These are phyloP conservation scores for Ceratocystis colombiana DNA, from an alignment of 2,329 filamentous ascomycete genomes.

Conservation along the genomic window DNA sequence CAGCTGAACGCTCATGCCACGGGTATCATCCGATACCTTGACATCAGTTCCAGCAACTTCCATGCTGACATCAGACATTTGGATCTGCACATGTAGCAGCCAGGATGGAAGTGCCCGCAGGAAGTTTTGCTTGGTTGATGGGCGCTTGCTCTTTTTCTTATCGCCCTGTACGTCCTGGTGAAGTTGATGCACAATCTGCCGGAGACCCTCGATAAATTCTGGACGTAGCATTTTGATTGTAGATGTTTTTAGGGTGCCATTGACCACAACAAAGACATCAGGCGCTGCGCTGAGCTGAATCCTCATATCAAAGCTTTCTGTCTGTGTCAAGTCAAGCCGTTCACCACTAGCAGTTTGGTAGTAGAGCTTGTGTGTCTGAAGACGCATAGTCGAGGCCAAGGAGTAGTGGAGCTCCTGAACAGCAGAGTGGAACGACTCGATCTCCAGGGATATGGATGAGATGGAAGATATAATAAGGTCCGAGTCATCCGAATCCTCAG, in stretches of 20 bases:
- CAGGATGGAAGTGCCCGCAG: conserved; percentile 70
- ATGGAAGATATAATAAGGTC: conserved; percentile 92
- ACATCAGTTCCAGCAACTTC: conserved; percentile 84
- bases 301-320: conserved; percentile 80
- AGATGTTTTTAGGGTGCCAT: conserved; percentile 73
- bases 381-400: conserved; percentile 66
- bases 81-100: conserved; percentile 73
- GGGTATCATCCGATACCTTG: conserved; percentile 68
- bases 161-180: conserved; percentile 53
- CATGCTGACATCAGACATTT: conserved; percentile 79
- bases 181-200: conserved; percentile 80
- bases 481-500: conserved; percentile 64
- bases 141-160: conserved; percentile 36
- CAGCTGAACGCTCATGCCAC: conserved; percentile 75
- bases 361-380: conserved; percentile 82
- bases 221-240: conserved; percentile 80
- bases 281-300: conserved; percentile 74
- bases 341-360: conserved; percentile 80
- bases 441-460: conserved; percentile 82
- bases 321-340: conserved; percentile 77
- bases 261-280: conserved; percentile 70
- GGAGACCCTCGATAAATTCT: conserved; percentile 85
- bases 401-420: conserved; percentile 80
- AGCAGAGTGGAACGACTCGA: conserved; percentile 89
- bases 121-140: conserved; percentile 52